Evolutionary conservation across 176 grass and related monocot genomes (phyloP), one percentile per base, ranked within the genome.

Genomic region (Themeda triandra): DNA sequence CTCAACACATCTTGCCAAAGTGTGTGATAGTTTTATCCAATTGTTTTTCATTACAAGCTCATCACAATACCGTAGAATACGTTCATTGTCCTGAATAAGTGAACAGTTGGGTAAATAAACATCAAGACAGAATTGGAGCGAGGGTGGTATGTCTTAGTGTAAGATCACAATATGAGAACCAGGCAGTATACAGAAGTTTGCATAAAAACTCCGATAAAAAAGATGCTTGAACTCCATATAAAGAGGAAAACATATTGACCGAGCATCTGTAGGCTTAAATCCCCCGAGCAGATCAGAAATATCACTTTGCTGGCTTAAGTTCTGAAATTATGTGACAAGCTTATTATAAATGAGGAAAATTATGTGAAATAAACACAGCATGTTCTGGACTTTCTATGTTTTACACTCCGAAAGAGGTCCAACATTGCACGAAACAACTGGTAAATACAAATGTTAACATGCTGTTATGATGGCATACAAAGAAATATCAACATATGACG

Each of bases 291-390:
- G 92, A 98, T 98, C 95, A 79, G 95, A 87, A 80, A 92, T 92
- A 82, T 98, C 95, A 85, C 95, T 98, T 87, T 98, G 95, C 82
- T 98, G 92, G 53, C 95, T 98, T 77, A 98, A 82, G 85, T 98
- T 98, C 95, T 98, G 87, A 77, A 86, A 80, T 21, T 41, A 83
- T 32, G 76, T n/a, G 80, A 41, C 25, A 29, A 86, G 17, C 78
- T 84, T 13, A 91, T 54, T 45, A 27, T 10, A 73, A 18, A 72
- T 19, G 25, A 60, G 4, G 6, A 27, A 4, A 39, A 2, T 74
- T 64, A n/a, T n/a, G 31, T 59, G 33, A 41, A 18, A 15, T 25
- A 53, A 9, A 12, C 15, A 28, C 1, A 8, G 13, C 29, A 80
- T 25, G 35, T 75, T 84, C 63, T 80, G 35, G 21, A 74, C 21